Base-by-base conservation (phyloP, 2,329 filamentous ascomycete genomes). In the Colletotrichum coccodes region DNA sequence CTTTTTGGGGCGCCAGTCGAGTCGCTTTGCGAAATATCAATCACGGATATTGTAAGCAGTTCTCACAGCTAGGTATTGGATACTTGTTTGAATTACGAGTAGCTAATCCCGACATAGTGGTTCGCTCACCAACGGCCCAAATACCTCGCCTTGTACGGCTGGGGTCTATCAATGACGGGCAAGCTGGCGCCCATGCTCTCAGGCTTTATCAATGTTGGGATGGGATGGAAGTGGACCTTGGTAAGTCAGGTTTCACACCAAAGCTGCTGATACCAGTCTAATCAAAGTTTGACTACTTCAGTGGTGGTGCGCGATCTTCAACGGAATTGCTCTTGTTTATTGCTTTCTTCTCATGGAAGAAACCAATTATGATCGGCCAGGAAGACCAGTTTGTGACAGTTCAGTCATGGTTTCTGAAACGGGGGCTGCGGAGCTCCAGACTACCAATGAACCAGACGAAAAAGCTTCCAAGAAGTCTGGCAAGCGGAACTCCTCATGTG, bases 261-360 rank as follows among this genome's bases (percentile, higher is more conserved):
- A 11, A 28, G 6, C 7, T 8, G 16, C 32, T 40, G 3, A 6
- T 44, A n/a, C n/a, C n/a, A n/a, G 6, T 1, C 30, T 54, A 28
- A 65, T 14, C 2, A 16, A 3, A 42, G 1, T 4, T 23, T n/a
- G n/a, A n/a, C 9, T 2, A 23, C 30, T 1, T 14, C 3, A 23
- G 72, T 83, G 82, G 74, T 81, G 81, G 74, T 78, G 80, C 4
- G 76, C 77, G 3, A 79, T 83, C 36, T 80, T 83, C 62, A 77
- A 78, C 56, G 79, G 72, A 1, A 76, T 71, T 0, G 76, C 76
- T 4, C 78, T 78, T 14, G 46, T 82, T 0, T 79, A 83, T 38
- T 65, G 83, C 0, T 88, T 90, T 73, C 78, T 90, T 67, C 86
- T 90, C 72, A 86, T 89, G 69, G 88, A 90, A 71, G 88, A 91